A percentile compares a stretch with the other conserved stretches of the same genome.
Evolutionary conservation across 805 yeast genomes (phyloP).

Genomic region (Ogataea corticis): DNA sequence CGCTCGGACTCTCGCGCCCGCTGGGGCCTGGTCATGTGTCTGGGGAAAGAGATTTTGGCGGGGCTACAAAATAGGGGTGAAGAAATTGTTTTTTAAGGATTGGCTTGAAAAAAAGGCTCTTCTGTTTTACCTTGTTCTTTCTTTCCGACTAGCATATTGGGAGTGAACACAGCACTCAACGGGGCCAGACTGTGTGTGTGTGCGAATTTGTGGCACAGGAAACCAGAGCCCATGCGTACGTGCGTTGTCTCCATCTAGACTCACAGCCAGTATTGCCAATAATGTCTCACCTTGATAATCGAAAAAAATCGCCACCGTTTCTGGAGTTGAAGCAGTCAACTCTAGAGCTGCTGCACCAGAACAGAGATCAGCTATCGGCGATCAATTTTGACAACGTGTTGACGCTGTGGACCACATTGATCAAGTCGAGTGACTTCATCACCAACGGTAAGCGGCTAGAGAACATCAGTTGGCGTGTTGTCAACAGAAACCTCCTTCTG

Average conservation of each 20-base stretch:
- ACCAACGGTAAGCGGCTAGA: slow-evolving; percentile 37
- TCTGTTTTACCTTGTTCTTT: not conserved
- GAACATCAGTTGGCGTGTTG: slow-evolving; percentile 38
- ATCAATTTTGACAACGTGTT: slow-evolving; percentile 41
- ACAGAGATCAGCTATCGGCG: slow-evolving; percentile 20
- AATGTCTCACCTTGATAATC: slow-evolving; percentile 25
- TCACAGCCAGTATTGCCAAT: slow-evolving; percentile 3
- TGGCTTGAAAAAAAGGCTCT: not conserved
- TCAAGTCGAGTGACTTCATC: slow-evolving; percentile 34
- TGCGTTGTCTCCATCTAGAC: not conserved
- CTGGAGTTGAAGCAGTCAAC: slow-evolving; percentile 34
- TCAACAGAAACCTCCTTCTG: slow-evolving; percentile 32
- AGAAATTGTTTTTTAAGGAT: not conserved
- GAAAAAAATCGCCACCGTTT: slow-evolving; percentile 33
- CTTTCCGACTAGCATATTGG: not conserved
- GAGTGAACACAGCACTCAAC: slow-evolving; percentile 5
- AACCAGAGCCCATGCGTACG: slow-evolving; percentile 1
- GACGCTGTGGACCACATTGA: slow-evolving; percentile 43
- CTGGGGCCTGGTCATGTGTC: slow-evolving; percentile 4
- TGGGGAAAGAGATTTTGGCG: slow-evolving; percentile 4
- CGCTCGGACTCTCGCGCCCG: no score
- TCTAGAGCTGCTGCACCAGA: slow-evolving; percentile 24
- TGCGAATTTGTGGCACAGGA: not conserved
- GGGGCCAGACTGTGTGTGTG: not conserved
- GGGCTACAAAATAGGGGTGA: slow-evolving; percentile 1